phyloP scores from a whole-genome alignment of 306 rosid genomes.

The Vigna nakashimae region DNA sequence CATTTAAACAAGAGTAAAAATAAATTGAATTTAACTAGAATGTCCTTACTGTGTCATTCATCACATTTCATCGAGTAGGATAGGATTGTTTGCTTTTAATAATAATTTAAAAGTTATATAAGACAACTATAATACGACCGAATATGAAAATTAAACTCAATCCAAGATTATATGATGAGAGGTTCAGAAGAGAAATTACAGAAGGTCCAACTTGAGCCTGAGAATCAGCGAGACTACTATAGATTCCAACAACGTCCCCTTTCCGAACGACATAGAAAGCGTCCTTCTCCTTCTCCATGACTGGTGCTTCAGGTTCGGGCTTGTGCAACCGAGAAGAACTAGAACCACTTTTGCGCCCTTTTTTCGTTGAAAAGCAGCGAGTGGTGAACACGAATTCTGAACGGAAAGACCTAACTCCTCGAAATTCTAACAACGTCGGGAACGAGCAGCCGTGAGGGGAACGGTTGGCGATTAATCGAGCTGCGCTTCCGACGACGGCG shows the following conservation, averaged over 20 bases:
- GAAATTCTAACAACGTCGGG: slow-evolving; percentile 33
- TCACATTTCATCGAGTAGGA: background rate
- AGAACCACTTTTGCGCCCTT: slow-evolving; percentile 45
- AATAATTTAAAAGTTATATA: background rate
- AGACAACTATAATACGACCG: background rate
- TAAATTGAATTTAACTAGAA: background rate
- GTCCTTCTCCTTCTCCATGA: slow-evolving; percentile 60
- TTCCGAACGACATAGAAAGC: slow-evolving; percentile 87
- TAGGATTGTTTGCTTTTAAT: background rate
- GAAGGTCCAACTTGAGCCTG: slow-evolving; percentile 92
- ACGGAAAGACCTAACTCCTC: slow-evolving; percentile 35
- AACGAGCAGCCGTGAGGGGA: slow-evolving; percentile 47
- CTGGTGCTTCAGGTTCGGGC: slow-evolving; percentile 45
- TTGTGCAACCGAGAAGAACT: slow-evolving; percentile 49
- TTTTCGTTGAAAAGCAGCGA: slow-evolving; percentile 66
- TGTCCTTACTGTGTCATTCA: background rate
- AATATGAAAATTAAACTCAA: background rate
- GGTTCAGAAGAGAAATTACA: slow-evolving; percentile 54
- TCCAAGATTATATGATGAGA: background rate
- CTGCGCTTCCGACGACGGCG: slow-evolving; percentile 51
- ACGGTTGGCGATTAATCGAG: slow-evolving; percentile 42
- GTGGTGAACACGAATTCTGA: slow-evolving; percentile 43
- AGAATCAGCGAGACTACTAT: slow-evolving; percentile 63
- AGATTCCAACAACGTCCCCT: slow-evolving; percentile 88
- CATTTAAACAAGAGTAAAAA: background rate